A percentile compares a stretch with the other conserved stretches of the same genome.
Evolutionary conservation across 2,329 filamentous ascomycete species (phyloP).

Genomic region (Penicillium sp.): DNA sequence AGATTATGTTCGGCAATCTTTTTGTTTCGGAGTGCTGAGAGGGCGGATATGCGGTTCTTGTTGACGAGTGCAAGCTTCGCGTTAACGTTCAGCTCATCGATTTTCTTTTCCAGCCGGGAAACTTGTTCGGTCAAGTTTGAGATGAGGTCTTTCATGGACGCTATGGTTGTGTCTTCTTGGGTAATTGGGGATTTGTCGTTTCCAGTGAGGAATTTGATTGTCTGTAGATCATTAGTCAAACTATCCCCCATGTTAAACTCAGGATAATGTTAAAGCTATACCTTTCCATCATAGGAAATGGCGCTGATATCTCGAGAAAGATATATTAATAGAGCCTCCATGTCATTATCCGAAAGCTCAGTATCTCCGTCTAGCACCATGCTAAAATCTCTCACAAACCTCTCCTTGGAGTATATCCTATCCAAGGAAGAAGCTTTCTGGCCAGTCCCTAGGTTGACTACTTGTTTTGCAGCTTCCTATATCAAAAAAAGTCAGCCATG

Average conservation of each 20-base stretch:
- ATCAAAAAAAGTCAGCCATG: not conserved
- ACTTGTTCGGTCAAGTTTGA: constrained; percentile 63
- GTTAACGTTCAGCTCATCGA: constrained; percentile 47
- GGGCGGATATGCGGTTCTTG: constrained; percentile 71
- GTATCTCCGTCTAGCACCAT: constrained; percentile 47
- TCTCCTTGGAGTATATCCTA: constrained; percentile 62
- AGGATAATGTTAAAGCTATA: constrained; percentile 18
- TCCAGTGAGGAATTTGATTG: constrained; percentile 67
- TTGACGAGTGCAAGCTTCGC: constrained; percentile 67
- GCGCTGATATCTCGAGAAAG: constrained; percentile 62
- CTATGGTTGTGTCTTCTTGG: constrained; percentile 75
- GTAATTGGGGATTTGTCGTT: constrained; percentile 58
- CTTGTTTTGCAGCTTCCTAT: constrained; percentile 52
- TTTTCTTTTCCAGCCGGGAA: constrained; percentile 56
- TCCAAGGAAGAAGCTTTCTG: constrained; percentile 55
- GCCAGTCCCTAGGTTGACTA: constrained; percentile 45
- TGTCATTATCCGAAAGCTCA: constrained; percentile 58
- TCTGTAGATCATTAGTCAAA: constrained; percentile 41
- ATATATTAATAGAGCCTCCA: constrained; percentile 67
- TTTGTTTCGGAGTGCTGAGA: constrained; percentile 75
- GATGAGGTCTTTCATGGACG: constrained; percentile 72
- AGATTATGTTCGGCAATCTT: constrained; percentile 76
- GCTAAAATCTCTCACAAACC: constrained; percentile 60
- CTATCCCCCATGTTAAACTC: not conserved
- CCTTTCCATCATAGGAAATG: constrained; percentile 47